phyloP scores from a whole-genome alignment of 2,329 filamentous ascomycete genomes.

The Pseudogymnoascus sp. region DNA sequence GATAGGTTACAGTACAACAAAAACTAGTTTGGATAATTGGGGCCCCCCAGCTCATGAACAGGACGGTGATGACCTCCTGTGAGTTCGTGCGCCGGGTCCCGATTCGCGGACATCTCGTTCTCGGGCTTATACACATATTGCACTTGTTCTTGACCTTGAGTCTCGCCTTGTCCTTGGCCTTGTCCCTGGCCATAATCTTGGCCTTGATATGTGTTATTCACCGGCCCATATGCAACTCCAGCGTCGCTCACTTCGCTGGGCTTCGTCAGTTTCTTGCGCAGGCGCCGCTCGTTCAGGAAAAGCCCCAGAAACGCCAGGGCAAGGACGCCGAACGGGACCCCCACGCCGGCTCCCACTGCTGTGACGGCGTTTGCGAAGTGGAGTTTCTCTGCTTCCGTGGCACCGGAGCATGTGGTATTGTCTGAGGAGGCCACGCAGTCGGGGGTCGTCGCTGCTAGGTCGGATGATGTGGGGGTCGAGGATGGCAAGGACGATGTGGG shows the following conservation, averaged over 20 bases:
- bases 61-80: neutral
- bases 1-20: neutral
- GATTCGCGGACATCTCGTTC: neutral
- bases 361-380: neutral
- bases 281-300: conserved; percentile 11
- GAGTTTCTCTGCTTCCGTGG: neutral
- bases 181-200: neutral
- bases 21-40: neutral
- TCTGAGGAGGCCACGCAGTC: neutral
- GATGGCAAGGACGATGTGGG: neutral
- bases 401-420: neutral
- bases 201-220: neutral
- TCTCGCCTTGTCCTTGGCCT: neutral
- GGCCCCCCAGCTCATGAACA: neutral
- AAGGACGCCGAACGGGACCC: conserved; percentile 10
- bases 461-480: neutral
- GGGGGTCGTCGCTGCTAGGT: neutral
- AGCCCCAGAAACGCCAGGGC: conserved; percentile 7
- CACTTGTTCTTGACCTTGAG: conserved; percentile 12
- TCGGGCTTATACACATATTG: neutral
- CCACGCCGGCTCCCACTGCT: conserved; percentile 15
- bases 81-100: neutral
- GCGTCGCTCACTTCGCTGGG: neutral
- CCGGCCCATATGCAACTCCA: neutral
- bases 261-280: conserved; percentile 5